Percentiles rank a stretch among this genome's conserved stretches.
These are phyloP conservation scores for Bathelium albidoporum DNA, from an alignment of 495 filamentous ascomycete genomes.

Conservation along the genomic window DNA sequence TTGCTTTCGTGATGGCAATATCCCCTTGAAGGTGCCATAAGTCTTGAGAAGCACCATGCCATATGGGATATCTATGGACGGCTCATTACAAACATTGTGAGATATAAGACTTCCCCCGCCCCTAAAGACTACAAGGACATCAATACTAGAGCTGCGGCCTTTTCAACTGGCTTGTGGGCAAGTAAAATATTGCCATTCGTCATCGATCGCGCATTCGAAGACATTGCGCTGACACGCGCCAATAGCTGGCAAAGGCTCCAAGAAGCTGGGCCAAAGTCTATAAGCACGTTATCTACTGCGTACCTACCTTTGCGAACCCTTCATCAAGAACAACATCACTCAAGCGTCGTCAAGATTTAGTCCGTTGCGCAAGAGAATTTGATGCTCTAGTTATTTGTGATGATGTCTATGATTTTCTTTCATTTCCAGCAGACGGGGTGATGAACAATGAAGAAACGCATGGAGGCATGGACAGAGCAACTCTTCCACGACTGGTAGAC, in stretches of 20 bases:
- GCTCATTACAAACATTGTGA: too few relatives aligned
- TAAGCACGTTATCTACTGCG: conserved; percentile 71
- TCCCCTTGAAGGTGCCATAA: background rate
- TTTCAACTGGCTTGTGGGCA: too few relatives aligned
- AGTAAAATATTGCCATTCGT: too few relatives aligned
- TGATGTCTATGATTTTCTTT: conserved; percentile 85
- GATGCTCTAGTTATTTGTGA: conserved; percentile 75
- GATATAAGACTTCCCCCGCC: too few relatives aligned
- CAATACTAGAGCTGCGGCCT: too few relatives aligned
- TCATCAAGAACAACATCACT: conserved; percentile 63
- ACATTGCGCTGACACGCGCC: background rate
- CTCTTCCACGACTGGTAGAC: conserved; percentile 62
- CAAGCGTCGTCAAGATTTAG: conserved; percentile 47
- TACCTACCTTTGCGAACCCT: conserved; percentile 76
- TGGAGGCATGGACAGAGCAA: conserved; percentile 30
- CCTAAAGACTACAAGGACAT: too few relatives aligned
- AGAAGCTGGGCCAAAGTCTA: conserved; percentile 53
- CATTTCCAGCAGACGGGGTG: conserved; percentile 46
- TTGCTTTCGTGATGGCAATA: background rate
- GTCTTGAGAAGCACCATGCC: too few relatives aligned
- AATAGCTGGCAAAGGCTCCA: conserved; percentile 21
- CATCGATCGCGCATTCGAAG: background rate
- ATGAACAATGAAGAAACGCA: conserved; percentile 8
- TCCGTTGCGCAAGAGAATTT: conserved; percentile 57
- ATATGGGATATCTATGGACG: too few relatives aligned